Conservation (phyloP, 2,329 filamentous ascomycete species). For the Spiromastix sp. region DNA sequence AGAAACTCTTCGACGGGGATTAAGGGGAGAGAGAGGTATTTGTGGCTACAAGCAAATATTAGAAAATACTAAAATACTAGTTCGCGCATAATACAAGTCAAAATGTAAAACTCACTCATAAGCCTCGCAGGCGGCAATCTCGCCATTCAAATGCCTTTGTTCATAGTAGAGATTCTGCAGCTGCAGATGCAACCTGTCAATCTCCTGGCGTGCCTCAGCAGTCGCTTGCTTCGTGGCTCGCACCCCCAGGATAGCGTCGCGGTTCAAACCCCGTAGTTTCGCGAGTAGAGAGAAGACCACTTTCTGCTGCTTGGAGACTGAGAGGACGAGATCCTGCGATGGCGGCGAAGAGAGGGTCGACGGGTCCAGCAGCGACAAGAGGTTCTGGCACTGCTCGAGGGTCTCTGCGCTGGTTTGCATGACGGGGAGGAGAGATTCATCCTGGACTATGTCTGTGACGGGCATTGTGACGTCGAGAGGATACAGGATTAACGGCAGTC, state of each 20-base stretch:
- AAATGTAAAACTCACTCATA: conserved; percentile 63
- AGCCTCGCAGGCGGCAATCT: conserved; percentile 81
- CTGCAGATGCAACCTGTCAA: conserved; percentile 83
- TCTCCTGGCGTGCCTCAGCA: conserved; percentile 77
- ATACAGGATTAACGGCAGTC: not conserved
- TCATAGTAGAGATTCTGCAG: conserved; percentile 96
- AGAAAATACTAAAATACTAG: too few relatives aligned
- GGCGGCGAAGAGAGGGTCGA: conserved; percentile 27
- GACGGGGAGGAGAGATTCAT: conserved; percentile 56
- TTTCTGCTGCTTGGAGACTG: conserved; percentile 68
- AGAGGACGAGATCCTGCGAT: conserved; percentile 42
- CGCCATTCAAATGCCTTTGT: conserved; percentile 77
- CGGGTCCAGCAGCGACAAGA: conserved; percentile 47
- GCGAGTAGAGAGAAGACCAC: conserved; percentile 67
- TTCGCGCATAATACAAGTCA: conserved; percentile 2
- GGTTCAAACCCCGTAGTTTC: conserved; percentile 71
- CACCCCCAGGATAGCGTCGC: conserved; percentile 67
- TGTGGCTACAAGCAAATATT: conserved; percentile 31
- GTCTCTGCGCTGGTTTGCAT: conserved; percentile 64
- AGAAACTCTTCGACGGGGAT: conserved; percentile 78
- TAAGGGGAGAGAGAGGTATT: conserved; percentile 75
- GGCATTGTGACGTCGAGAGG: conserved; percentile 34
- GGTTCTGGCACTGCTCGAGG: conserved; percentile 57
- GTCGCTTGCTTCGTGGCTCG: conserved; percentile 80
- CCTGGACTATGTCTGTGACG: conserved; percentile 50